Conservation (phyloP, 2,329 filamentous ascomycete genomes). For the Bipolaris zeicola region DNA sequence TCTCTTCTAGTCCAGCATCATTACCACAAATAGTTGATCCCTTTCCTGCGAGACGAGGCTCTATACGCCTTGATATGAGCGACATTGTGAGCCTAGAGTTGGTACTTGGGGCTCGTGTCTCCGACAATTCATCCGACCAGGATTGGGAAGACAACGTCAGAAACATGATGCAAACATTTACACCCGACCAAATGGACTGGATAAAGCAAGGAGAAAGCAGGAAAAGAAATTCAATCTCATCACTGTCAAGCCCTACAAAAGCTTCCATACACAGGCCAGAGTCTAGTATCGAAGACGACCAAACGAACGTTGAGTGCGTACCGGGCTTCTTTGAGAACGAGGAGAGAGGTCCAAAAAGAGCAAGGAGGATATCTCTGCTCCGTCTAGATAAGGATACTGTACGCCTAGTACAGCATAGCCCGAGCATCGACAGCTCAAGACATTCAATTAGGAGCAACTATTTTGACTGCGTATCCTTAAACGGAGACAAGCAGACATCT, state of each 20-base stretch:
- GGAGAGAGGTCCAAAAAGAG: conserved; percentile 19
- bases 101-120: conserved; percentile 34
- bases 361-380: conserved; percentile 31
- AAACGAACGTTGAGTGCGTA: not conserved
- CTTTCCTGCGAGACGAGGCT: conserved; percentile 24
- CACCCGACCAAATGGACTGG: not conserved
- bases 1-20: conserved; percentile 39
- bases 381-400: conserved; percentile 30
- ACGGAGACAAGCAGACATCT: not conserved
- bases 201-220: conserved; percentile 17
- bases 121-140: conserved; percentile 31
- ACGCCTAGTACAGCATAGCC: conserved; percentile 31
- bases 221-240: conserved; percentile 19
- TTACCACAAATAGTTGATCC: conserved; percentile 36
- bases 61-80: conserved; percentile 32
- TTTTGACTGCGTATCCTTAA: conserved; percentile 9
- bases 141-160: conserved; percentile 34
- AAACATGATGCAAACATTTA: conserved; percentile 22
- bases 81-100: conserved; percentile 30
- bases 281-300: not conserved
- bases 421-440: conserved; percentile 25
- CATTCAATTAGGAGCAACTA: conserved; percentile 22
- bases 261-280: conserved; percentile 16
- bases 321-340: not conserved
- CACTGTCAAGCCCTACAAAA: conserved; percentile 22